A percentile compares a stretch with the other conserved stretches of the same genome.
phyloP scores from a whole-genome alignment of 2,329 filamentous ascomycete species.

The Exophiala sp. region DNA sequence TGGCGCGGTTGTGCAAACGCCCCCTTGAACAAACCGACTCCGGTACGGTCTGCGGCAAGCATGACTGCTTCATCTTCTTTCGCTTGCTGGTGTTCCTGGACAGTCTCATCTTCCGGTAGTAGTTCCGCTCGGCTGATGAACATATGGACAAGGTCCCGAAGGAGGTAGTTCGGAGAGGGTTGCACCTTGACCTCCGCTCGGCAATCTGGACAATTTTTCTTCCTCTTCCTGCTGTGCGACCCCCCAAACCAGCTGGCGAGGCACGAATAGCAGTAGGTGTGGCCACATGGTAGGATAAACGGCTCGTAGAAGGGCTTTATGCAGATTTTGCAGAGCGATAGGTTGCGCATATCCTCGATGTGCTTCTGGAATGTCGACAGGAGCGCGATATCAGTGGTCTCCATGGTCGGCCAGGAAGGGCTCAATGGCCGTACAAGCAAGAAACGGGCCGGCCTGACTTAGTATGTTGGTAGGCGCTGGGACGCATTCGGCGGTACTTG shows the following conservation, averaged over 20 bases:
- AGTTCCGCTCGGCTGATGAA: constrained; percentile 57
- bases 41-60: constrained; percentile 55
- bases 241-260: constrained; percentile 36
- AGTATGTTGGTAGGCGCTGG: too few species aligned
- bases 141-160: constrained; percentile 59
- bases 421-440: neutral
- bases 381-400: constrained; percentile 26
- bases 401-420: constrained; percentile 6
- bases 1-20: constrained; percentile 42
- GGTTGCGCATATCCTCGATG: constrained; percentile 54
- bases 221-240: constrained; percentile 35
- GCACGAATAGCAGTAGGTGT: constrained; percentile 64
- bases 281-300: constrained; percentile 61
- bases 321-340: constrained; percentile 64
- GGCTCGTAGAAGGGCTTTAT: constrained; percentile 64
- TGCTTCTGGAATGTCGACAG: constrained; percentile 46
- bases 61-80: constrained; percentile 55
- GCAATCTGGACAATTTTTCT: constrained; percentile 63
- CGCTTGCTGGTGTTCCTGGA: constrained; percentile 54
- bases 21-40: constrained; percentile 59
- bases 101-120: constrained; percentile 57
- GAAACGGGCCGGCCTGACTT: too few species aligned
- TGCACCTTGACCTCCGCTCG: constrained; percentile 52
- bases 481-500: too few species aligned
- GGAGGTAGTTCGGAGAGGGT: constrained; percentile 60